These are phyloP conservation scores for Climacium dendroides DNA, from an alignment of 225 moss, liverwort and hornwort species.

Conservation along the genomic window DNA sequence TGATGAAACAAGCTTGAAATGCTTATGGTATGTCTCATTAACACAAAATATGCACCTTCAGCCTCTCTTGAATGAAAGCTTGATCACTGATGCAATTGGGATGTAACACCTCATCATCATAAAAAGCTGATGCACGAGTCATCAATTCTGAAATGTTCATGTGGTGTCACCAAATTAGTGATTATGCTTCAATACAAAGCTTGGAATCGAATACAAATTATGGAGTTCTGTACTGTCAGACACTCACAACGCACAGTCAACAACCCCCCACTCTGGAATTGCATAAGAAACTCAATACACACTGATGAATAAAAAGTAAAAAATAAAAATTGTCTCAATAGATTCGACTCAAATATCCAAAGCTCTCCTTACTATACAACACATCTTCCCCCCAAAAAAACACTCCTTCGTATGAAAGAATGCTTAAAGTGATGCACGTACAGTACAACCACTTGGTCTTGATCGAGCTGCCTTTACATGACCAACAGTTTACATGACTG, in stretches of 20 bases:
- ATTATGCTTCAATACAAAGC: neutral
- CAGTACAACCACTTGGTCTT: neutral
- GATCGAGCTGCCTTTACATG: neutral
- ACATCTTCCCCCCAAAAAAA: neutral
- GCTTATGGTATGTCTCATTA: neutral
- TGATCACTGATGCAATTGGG: neutral
- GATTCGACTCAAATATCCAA: no score
- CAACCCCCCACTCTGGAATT: neutral
- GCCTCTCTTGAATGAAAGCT: neutral
- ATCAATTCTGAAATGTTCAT: neutral
- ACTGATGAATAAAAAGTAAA: neutral
- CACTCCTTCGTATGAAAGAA: neutral
- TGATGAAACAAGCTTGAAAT: neutral
- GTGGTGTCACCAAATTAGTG: neutral
- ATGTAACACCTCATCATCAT: neutral
- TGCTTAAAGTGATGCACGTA: neutral
- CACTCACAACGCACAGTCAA: neutral
- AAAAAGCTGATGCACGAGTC: neutral
- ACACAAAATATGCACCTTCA: neutral
- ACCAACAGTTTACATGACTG: no score
- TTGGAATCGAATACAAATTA: neutral
- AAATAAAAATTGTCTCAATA: neutral
- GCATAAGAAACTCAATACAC: neutral
- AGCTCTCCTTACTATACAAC: neutral
- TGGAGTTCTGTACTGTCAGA: no score